Base-by-base conservation (phyloP, 1,284 basidiomycete species). In the Neonothopanus nambi region DNA sequence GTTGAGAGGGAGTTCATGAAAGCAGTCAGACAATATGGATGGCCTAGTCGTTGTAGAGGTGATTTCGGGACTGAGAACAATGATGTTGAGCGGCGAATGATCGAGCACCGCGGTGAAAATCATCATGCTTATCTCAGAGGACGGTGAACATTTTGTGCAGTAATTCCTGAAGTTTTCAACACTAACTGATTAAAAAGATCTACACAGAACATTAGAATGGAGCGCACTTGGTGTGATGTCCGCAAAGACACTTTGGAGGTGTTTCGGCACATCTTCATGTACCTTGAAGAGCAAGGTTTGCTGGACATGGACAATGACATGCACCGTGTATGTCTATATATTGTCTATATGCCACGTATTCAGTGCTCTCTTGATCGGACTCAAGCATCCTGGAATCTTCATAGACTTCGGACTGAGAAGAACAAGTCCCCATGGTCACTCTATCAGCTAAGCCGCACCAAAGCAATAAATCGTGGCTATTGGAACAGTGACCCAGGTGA, bases 21-120 rank as follows among this genome's bases (percentile, higher is more conserved):
- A 9, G 67, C 58, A 1, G 51, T 58, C 1, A 18, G 30, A 12
- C 6, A 23, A 6, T 58, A 51, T 55, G 66, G 68, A 2, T 52
- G 56, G 30, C 68, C 67, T 5, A 62, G 57, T 23, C 57, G 66
- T 12, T 46, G 65, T 7, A 61, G 66, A 5, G 66, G 63, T 11
- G 67, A 70, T 36, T 62, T 62, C 48, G 66, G 68, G 1, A 59
- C 49, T 17, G 67, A 70, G 56, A 70, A 70, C 41, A 38, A 66
- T 3, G 45, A 49, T 7, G 65, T 70, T 4, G 66, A 65, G 21
- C 28, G 26, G 1, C 40, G 30, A 2, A 67, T 69, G 64, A 51
- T 56, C 7, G 15, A 8, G 42, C 35, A 51, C 21, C 45, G 55
- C 57, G 60, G 60, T 7, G 26, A 48, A 13, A 6, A 43, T 28